These are phyloP conservation scores for Xylariaceae sp. DNA, from an alignment of 2,329 filamentous ascomycete genomes.

Conservation along the genomic window DNA sequence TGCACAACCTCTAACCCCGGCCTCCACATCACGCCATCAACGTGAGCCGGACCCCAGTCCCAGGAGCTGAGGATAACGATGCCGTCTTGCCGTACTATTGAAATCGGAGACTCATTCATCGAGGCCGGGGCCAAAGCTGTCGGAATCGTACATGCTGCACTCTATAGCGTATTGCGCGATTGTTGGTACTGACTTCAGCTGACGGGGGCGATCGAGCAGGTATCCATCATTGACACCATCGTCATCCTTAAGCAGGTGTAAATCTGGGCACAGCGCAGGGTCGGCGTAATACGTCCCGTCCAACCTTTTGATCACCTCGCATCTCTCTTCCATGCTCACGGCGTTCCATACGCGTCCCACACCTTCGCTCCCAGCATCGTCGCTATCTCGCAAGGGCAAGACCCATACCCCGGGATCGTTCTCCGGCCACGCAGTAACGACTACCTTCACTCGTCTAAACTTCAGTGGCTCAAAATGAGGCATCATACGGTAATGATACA, in stretches of 20 bases:
- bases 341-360: conserved; percentile 11
- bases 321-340: conserved; percentile 12
- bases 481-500: not conserved
- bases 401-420: conserved; percentile 11
- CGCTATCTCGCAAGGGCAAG: not conserved
- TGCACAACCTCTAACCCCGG: too few species aligned
- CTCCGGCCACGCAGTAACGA: conserved; percentile 10
- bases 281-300: conserved; percentile 8
- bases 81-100: too few species aligned
- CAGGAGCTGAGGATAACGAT: too few species aligned
- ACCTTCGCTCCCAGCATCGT: conserved; percentile 1
- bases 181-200: too few species aligned
- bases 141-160: too few species aligned
- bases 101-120: too few species aligned
- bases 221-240: not conserved
- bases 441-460: not conserved
- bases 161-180: too few species aligned
- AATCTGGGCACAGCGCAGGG: conserved; percentile 6
- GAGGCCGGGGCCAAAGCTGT: too few species aligned
- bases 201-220: too few species aligned
- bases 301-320: conserved; percentile 8
- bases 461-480: not conserved
- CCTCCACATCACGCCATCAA: too few species aligned
- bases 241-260: not conserved
- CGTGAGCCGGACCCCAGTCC: too few species aligned